phyloP scores from a whole-genome alignment of 2,329 filamentous ascomycete species.

The Rugonectria rugulosa region DNA sequence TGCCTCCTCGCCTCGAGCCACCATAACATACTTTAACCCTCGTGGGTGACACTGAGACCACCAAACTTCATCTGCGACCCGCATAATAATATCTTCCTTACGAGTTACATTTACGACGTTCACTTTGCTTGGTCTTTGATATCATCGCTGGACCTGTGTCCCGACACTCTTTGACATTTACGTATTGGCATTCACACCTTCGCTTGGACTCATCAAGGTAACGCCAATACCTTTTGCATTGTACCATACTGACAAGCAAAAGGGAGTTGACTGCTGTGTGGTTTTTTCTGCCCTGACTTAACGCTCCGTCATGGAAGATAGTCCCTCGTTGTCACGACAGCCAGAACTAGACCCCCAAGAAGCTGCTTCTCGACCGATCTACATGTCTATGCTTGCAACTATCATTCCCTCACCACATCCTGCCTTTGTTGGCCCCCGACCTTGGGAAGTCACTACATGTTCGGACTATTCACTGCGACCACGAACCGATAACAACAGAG shows the following conservation, averaged over 20 bases:
- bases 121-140: background rate
- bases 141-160: background rate
- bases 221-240: constrained; percentile 1
- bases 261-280: constrained; percentile 29
- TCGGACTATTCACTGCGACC: constrained; percentile 46
- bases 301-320: constrained; percentile 51
- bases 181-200: background rate
- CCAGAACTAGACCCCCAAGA: constrained; percentile 39
- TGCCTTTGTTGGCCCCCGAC: constrained; percentile 49
- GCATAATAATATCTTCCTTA: background rate
- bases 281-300: constrained; percentile 27
- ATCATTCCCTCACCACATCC: constrained; percentile 51
- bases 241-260: constrained; percentile 17
- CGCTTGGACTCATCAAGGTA: constrained; percentile 26
- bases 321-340: constrained; percentile 43
- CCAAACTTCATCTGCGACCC: too few species aligned
- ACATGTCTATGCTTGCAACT: constrained; percentile 61
- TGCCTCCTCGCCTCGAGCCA: constrained; percentile 11
- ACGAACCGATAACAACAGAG: constrained; percentile 48
- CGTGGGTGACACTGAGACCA: too few species aligned
- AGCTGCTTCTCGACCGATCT: constrained; percentile 39
- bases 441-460: constrained; percentile 49
- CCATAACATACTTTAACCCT: background rate
- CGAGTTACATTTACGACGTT: background rate
- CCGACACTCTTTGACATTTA: background rate